Conservation (phyloP, 768 basidiomycete species). For the Lenzites betulinus region DNA sequence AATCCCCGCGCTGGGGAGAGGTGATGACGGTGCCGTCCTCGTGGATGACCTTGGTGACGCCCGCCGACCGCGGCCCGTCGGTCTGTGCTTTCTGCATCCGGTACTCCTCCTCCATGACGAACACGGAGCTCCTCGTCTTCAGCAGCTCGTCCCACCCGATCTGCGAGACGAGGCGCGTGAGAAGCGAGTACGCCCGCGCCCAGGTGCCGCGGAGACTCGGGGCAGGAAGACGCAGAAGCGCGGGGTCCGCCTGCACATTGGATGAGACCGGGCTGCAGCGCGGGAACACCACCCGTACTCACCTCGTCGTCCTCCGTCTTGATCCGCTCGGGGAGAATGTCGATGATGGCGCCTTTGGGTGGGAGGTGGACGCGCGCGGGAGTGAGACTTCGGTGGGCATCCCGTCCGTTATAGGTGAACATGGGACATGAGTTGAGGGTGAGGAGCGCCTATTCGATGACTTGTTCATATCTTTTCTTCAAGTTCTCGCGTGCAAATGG, state of each 20-base stretch:
- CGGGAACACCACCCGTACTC: slow-evolving; percentile 14
- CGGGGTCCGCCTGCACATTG: slow-evolving; percentile 75
- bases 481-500: not conserved
- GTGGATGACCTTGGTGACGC: slow-evolving; percentile 47
- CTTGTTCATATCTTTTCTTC: not conserved
- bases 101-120: slow-evolving; percentile 99
- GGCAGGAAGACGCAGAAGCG: slow-evolving; percentile 91
- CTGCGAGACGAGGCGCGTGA: slow-evolving; percentile 87
- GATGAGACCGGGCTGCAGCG: not conserved
- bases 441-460: slow-evolving; percentile 59
- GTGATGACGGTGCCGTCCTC: slow-evolving; percentile 61
- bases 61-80: slow-evolving; percentile 46
- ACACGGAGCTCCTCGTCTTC: slow-evolving; percentile 90
- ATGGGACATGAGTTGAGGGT: slow-evolving; percentile 99
- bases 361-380: slow-evolving; percentile 85
- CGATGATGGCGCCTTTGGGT: slow-evolving; percentile 80
- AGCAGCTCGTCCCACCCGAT: slow-evolving; percentile 99
- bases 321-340: slow-evolving; percentile 84
- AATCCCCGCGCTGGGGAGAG: slow-evolving; percentile 22
- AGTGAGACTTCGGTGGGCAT: slow-evolving; percentile 82
- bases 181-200: slow-evolving; percentile 89
- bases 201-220: slow-evolving; percentile 95
- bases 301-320: slow-evolving; percentile 88
- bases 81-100: slow-evolving; percentile 89
- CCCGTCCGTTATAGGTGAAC: slow-evolving; percentile 99